Conservation (phyloP, 768 basidiomycete genomes). For the Sutorius australiensis region DNA sequence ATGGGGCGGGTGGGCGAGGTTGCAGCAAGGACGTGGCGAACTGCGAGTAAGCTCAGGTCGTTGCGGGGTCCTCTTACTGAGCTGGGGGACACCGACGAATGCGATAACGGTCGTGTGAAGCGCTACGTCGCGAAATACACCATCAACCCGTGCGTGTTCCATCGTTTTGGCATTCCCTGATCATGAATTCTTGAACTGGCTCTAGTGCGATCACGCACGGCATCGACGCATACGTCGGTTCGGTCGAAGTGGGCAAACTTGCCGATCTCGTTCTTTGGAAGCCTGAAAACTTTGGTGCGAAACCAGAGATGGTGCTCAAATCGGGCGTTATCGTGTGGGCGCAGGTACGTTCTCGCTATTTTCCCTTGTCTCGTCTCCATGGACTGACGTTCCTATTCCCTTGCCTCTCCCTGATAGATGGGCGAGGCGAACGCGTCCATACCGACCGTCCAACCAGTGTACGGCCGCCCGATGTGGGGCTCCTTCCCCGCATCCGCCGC, state of each 20-base stretch:
- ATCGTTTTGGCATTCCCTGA: neutral
- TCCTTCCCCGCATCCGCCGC: slow-evolving; percentile 72
- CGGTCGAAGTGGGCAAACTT: slow-evolving; percentile 74
- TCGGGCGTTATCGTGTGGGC: slow-evolving; percentile 91
- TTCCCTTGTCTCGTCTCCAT: neutral
- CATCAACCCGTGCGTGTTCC: slow-evolving; percentile 78
- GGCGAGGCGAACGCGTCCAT: slow-evolving; percentile 97
- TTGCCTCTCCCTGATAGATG: slow-evolving; percentile 44
- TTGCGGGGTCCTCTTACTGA: slow-evolving; percentile 66
- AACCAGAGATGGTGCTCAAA: slow-evolving; percentile 93
- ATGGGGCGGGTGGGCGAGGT: slow-evolving; percentile 99
- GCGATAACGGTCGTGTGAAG: slow-evolving; percentile 89
- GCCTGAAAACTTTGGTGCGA: slow-evolving; percentile 87
- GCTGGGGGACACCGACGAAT: slow-evolving; percentile 42
- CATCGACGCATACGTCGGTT: slow-evolving; percentile 82
- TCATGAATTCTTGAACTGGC: neutral
- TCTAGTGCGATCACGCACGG: slow-evolving; percentile 87
- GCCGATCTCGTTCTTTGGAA: slow-evolving; percentile 97
- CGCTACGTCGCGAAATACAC: slow-evolving; percentile 96
- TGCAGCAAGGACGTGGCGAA: slow-evolving; percentile 88
- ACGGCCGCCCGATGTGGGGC: slow-evolving; percentile 93
- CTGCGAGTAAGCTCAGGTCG: slow-evolving; percentile 90
- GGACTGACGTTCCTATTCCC: neutral
- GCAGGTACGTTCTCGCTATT: slow-evolving; percentile 48
- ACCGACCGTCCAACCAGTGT: slow-evolving; percentile 89